phyloP scores from a whole-genome alignment of 1,284 basidiomycete species.

The Cutaneotrichosporon sp. region DNA sequence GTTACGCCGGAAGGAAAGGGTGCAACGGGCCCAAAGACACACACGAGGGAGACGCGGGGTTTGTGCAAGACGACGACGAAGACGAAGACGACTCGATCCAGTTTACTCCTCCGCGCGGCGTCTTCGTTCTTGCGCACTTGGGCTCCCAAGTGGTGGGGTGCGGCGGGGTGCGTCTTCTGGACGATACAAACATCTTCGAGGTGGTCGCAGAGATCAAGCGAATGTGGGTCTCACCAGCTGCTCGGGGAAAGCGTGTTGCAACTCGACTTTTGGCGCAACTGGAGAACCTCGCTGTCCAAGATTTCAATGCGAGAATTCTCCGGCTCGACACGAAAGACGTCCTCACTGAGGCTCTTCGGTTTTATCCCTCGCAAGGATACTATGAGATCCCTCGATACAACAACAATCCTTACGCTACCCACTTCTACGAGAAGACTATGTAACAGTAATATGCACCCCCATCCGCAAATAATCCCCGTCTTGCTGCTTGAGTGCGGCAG shows the following conservation, averaged over 20 bases:
- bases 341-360: not conserved
- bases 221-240: not conserved
- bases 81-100: not conserved
- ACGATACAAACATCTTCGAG: not conserved
- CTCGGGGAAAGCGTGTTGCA: not conserved
- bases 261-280: not conserved
- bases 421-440: not conserved
- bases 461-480: no score
- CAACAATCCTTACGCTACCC: not conserved
- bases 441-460: no score
- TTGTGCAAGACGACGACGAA: not conserved
- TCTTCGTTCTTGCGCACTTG: not conserved
- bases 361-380: not conserved
- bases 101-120: not conserved
- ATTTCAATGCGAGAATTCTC: not conserved
- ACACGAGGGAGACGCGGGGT: not conserved
- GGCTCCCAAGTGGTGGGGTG: not conserved
- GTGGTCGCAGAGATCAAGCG: not conserved
- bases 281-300: not conserved
- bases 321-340: not conserved
- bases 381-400: not conserved
- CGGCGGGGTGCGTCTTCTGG: not conserved
- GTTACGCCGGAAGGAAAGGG: no score
- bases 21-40: no score
- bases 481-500: no score